Base-by-base conservation (phyloP, 441 rosid species). In the Corymbia calophylla region DNA sequence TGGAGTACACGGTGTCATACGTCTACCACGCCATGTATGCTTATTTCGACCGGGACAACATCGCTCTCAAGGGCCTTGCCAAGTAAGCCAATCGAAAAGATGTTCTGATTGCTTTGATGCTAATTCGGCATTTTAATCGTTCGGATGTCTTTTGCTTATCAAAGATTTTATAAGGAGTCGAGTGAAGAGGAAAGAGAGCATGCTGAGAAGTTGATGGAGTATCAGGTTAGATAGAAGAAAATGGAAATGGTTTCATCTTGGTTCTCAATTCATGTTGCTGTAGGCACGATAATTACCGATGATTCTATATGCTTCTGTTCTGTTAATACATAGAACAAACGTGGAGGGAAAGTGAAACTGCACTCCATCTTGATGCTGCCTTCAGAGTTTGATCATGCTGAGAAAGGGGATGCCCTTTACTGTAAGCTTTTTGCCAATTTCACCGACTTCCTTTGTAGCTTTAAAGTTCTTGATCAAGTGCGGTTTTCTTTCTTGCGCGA, bases 141-240 rank as follows among this genome's bases (percentile, higher is more conserved):
- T 86, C n/a, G 19, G 15, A 87, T 64, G 53, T 64, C 44, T 53
- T 32, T 60, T n/a, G 54, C 7, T 64, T 23, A 25, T 25, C 54
- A 5, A 25, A 87, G 89, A 32, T 87, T 87, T 53, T 87, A 27
- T 31, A 68, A 68, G 89, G 89, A 87, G 53, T 87, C 89, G 53
- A 87, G 89, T 51, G 51, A n/a, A 53, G 89, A 87, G 89, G 89
- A 87, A 87, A 87, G 89, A 32, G 89, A 87, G 55, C 89, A 87
- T 31, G 82, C 89, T 64, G 89, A 87, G 29, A 87, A 62, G 81
- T 25, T 87, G 85, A 87, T 87, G 80, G 89, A 62, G 82, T 87
- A 87, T 66, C 89, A 87, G 87, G 87, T 86, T 17, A 55, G 58
- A n/a, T 35, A 31, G 60, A 32, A 31, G 66, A 19, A 29, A 25